Evolutionary conservation across 345 rosid genomes (phyloP), one percentile per base, ranked within the genome.

Genomic region (Eutrema yunnanense): DNA sequence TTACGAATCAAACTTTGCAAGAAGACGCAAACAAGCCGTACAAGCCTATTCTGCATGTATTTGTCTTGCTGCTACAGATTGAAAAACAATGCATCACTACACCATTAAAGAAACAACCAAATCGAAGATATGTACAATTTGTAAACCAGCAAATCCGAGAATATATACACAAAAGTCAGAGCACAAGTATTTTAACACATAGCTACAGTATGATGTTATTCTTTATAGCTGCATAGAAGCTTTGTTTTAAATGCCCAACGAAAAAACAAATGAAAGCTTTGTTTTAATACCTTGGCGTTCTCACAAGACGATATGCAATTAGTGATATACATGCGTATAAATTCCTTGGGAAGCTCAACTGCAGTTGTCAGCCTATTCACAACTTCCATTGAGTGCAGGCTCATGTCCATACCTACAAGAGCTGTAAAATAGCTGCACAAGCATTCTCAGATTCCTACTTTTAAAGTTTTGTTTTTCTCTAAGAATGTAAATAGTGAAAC

Each of bases 1-100:
- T 96, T 96, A 19, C 96, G 89, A 72, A 96, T 96, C 77, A 92
- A 79, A 78, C 96, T 86, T 82, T 96, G 98, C 61, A 96, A 82
- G 94, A 96, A 96, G 64, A 90, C 98, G 68, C 99, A 96, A 41
- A 96, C 98, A 71, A 96, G 99, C 66, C 99, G 85, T 36, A 92
- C 99, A 47, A 96, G 98, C 81, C 99, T 87, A 84, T 88, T 96
- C 87, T 96, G 98, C 98, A 96, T 90, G 86, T 92, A 92, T 78
- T 88, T 96, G 72, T 96, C 98, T 96, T 96, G 93, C 67, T 85
- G 85, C 81, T 77, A 52, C 64, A 48, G 44, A 77, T 19, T 38
- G 32, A 50, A 43, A 12, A 77, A 52, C 71, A 62, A 76, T 65
- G 12, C 22, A 76, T 76, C 66, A 76, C 74, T 62, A 37, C 53